These are phyloP conservation scores for Colletotrichum karsti DNA, from an alignment of 2,329 filamentous ascomycete species.

Conservation along the genomic window DNA sequence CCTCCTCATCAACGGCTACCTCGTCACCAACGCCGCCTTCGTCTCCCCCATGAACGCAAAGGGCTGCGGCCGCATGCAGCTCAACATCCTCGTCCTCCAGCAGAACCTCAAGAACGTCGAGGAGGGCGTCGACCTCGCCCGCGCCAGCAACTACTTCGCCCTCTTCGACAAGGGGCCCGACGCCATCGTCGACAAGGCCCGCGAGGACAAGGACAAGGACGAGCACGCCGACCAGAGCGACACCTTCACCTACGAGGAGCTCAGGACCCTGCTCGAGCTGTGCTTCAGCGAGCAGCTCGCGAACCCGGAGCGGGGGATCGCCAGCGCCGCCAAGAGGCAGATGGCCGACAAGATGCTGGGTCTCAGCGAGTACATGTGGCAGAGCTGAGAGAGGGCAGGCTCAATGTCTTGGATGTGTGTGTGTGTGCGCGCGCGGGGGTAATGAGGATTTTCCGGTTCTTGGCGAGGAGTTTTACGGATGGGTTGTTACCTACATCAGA, in stretches of 20 bases:
- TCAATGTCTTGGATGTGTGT: background rate
- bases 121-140: slow-evolving; percentile 69
- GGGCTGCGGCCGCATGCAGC: slow-evolving; percentile 86
- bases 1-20: slow-evolving; percentile 79
- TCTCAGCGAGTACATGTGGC: slow-evolving; percentile 79
- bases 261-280: slow-evolving; percentile 72
- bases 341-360: slow-evolving; percentile 76
- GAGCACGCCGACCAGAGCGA: slow-evolving; percentile 44
- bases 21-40: slow-evolving; percentile 75
- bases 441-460: background rate
- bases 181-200: slow-evolving; percentile 70
- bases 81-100: slow-evolving; percentile 94
- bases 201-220: slow-evolving; percentile 64
- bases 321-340: slow-evolving; percentile 71
- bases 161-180: slow-evolving; percentile 74
- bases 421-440: background rate
- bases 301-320: slow-evolving; percentile 74
- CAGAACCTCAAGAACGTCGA: slow-evolving; percentile 97
- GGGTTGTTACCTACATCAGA: background rate
- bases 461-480: slow-evolving; percentile 20
- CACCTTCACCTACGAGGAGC: slow-evolving; percentile 70
- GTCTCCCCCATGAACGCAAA: slow-evolving; percentile 85
- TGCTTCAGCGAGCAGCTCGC: slow-evolving; percentile 74
- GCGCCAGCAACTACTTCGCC: slow-evolving; percentile 73
- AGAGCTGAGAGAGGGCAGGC: slow-evolving; percentile 45